phyloP scores from a whole-genome alignment of 2,329 filamentous ascomycete species.

The Ampelomyces quisqualis region DNA sequence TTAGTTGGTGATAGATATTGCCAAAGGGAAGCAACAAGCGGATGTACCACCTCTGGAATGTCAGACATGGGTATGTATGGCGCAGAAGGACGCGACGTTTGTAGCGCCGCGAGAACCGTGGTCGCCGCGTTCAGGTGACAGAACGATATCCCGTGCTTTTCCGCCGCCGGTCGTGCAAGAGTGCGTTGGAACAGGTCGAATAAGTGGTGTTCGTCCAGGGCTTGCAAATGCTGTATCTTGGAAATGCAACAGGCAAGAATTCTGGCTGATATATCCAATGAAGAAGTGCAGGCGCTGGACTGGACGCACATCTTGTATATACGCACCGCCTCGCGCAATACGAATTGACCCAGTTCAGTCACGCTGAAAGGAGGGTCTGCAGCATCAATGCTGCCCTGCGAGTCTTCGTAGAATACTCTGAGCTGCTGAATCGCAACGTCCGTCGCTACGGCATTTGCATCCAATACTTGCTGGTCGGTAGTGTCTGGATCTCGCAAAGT shows the following conservation, averaged over 20 bases:
- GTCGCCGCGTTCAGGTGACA: constrained; percentile 35
- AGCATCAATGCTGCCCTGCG: constrained; percentile 39
- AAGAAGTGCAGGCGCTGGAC: constrained; percentile 6
- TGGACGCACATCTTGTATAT: constrained; percentile 30
- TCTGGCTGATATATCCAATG: constrained; percentile 34
- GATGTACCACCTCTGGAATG: constrained; percentile 63
- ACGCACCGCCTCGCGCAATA: constrained; percentile 33
- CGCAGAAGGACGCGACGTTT: constrained; percentile 25
- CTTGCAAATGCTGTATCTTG: constrained; percentile 30
- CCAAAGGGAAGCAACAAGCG: constrained; percentile 75
- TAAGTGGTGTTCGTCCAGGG: constrained; percentile 31
- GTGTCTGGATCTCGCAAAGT: constrained; percentile 23
- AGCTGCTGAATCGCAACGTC: constrained; percentile 23
- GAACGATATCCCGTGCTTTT: constrained; percentile 21
- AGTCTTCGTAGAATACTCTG: constrained; percentile 38
- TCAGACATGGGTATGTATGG: constrained; percentile 45
- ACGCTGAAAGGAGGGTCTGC: constrained; percentile 31
- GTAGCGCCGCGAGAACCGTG: constrained; percentile 36
- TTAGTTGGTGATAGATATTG: constrained; percentile 74
- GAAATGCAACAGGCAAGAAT: constrained; percentile 39
- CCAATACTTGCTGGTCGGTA: constrained; percentile 8
- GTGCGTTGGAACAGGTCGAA: constrained; percentile 25
- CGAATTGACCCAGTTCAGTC: constrained; percentile 28
- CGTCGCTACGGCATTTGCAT: constrained; percentile 7
- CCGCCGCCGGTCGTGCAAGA: constrained; percentile 12